Percentiles rank a stretch among this genome's conserved stretches.
phyloP scores from a whole-genome alignment of 2,329 filamentous ascomycete species.

The Pyricularia grisea region DNA sequence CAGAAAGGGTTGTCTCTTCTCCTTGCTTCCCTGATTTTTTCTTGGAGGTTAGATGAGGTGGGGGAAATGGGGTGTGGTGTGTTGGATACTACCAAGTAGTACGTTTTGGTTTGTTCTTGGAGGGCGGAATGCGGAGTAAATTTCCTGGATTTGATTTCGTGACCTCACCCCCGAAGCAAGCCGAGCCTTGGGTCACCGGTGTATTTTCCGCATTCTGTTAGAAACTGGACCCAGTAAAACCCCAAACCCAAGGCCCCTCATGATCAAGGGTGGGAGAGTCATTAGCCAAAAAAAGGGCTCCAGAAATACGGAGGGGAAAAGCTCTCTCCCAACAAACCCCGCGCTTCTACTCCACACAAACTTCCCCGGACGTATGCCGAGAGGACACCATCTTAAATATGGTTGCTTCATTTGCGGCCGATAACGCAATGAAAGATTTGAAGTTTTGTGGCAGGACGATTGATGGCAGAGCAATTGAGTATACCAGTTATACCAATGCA shows the following conservation, averaged over 20 bases:
- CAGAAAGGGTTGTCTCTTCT: background rate
- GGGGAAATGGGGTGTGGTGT: background rate
- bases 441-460: too few species aligned
- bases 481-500: too few species aligned
- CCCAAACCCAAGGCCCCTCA: background rate
- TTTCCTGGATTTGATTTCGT: background rate
- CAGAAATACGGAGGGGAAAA: background rate
- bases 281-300: background rate
- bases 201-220: background rate
- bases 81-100: background rate
- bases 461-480: too few species aligned
- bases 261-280: background rate
- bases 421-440: too few species aligned
- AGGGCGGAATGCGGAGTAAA: background rate
- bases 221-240: background rate
- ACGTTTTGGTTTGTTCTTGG: background rate
- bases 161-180: background rate
- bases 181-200: background rate
- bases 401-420: background rate
- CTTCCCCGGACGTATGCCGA: background rate
- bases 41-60: background rate
- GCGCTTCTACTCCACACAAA: background rate
- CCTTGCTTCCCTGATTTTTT: background rate
- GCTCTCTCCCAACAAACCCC: background rate
- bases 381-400: background rate